phyloP scores from a whole-genome alignment of 129 eudicot genomes.

The Artemisia argyi region DNA sequence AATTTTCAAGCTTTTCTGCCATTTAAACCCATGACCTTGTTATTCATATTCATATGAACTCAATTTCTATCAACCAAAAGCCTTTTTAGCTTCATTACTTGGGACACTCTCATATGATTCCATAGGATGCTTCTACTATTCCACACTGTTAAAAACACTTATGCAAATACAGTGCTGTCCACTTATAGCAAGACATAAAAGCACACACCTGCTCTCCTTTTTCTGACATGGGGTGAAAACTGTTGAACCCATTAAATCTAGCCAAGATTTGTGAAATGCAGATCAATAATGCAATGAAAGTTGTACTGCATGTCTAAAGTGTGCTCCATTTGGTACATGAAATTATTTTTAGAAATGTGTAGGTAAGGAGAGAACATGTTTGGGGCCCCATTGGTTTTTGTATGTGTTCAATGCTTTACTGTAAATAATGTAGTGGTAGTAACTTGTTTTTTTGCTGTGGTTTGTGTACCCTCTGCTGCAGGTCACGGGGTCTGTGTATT shows the following conservation, averaged over 20 bases:
- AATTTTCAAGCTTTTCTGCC: neutral
- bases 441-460: slow-evolving; percentile 24
- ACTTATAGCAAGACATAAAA: slow-evolving; percentile 6
- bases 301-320: slow-evolving; percentile 13
- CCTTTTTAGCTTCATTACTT: neutral
- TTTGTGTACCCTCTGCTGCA: slow-evolving; percentile 51
- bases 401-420: slow-evolving; percentile 27
- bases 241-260: no score
- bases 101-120: slow-evolving; percentile 9
- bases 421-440: slow-evolving; percentile 25
- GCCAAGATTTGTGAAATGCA: neutral
- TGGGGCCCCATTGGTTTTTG: slow-evolving; percentile 38
- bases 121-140: slow-evolving; percentile 33
- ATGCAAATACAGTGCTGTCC: slow-evolving; percentile 9
- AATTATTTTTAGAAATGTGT: neutral
- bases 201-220: slow-evolving; percentile 15
- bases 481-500: slow-evolving; percentile 96
- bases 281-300: slow-evolving; percentile 21
- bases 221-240: slow-evolving; percentile 30
- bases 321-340: slow-evolving; percentile 18
- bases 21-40: no score
- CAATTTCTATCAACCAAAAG: neutral
- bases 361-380: slow-evolving; percentile 2
- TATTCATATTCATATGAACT: slow-evolving; percentile 6
- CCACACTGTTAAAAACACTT: slow-evolving; percentile 22